Percentiles rank a stretch among this genome's conserved stretches.
phyloP scores from a whole-genome alignment of 192 early-diverging fungal species.

The Linnemannia exigua region DNA sequence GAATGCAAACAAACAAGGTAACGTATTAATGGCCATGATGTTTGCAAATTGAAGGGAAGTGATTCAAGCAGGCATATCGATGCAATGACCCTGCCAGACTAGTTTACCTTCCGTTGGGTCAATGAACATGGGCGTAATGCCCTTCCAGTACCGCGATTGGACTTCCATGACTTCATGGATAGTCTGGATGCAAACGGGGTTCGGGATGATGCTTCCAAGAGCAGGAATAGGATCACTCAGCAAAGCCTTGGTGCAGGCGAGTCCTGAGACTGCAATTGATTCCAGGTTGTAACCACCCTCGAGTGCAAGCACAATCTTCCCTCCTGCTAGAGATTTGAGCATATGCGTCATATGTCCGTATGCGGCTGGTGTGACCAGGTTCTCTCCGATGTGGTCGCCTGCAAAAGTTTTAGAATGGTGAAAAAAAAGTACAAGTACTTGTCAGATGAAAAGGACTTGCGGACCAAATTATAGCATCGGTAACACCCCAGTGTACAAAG shows the following conservation, averaged over 20 bases:
- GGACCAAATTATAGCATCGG: background rate
- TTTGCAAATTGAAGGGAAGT: background rate
- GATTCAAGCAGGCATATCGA: background rate
- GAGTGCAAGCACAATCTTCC: constrained; percentile 83
- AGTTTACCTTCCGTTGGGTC: constrained; percentile 48
- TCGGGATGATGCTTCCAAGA: constrained; percentile 57
- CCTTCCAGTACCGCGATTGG: constrained; percentile 64
- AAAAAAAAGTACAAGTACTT: constrained; percentile 3
- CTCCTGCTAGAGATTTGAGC: constrained; percentile 77
- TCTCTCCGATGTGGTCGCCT: constrained; percentile 88
- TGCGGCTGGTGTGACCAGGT: constrained; percentile 81
- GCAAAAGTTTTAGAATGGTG: background rate
- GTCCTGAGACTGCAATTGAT: constrained; percentile 78
- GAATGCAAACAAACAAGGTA: background rate
- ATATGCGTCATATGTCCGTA: constrained; percentile 92
- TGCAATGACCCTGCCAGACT: constrained; percentile 4
- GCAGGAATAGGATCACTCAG: constrained; percentile 70
- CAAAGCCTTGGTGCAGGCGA: constrained; percentile 82
- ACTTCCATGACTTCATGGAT: constrained; percentile 62
- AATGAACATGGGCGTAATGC: constrained; percentile 47
- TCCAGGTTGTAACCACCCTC: constrained; percentile 94
- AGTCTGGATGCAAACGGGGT: constrained; percentile 59
- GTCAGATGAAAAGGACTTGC: background rate
- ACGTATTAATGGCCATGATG: background rate
- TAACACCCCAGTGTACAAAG: background rate